These are phyloP conservation scores for Ocimum tenuiflorum DNA, from an alignment of 257 asterid species.

Conservation along the genomic window DNA sequence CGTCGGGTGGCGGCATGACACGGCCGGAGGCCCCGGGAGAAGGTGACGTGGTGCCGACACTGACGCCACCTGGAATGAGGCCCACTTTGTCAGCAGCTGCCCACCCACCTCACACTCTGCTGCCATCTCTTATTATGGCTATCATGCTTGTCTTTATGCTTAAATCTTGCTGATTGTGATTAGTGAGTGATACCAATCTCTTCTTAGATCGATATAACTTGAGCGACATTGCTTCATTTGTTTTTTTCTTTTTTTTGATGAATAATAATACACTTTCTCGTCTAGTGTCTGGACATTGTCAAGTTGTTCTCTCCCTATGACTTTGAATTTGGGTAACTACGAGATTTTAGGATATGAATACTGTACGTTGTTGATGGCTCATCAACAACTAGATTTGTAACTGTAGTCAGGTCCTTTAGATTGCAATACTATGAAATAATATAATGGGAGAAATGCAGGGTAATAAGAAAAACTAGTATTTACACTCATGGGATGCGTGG, in stretches of 20 bases:
- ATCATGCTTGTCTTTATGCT: slow-evolving; percentile 28
- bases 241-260: not conserved
- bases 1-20: not conserved
- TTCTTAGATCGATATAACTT: too few species aligned
- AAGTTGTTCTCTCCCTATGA: too few species aligned
- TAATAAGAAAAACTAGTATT: too few species aligned
- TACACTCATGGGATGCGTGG: too few species aligned
- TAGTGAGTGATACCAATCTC: too few species aligned
- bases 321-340: too few species aligned
- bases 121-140: slow-evolving; percentile 24
- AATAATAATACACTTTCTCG: not conserved
- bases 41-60: slow-evolving; percentile 32
- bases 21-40: slow-evolving; percentile 17
- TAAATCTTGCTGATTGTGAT: slow-evolving; percentile 9
- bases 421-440: too few species aligned
- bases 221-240: not conserved
- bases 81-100: slow-evolving; percentile 51
- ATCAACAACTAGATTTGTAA: too few species aligned
- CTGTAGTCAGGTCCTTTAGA: too few species aligned
- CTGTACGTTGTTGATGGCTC: too few species aligned
- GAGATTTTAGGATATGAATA: too few species aligned
- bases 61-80: slow-evolving; percentile 56
- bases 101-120: slow-evolving; percentile 9
- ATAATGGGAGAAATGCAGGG: too few species aligned
- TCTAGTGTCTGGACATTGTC: not conserved